These are phyloP conservation scores for Meyerozyma smithsonii DNA, from an alignment of 1,139 yeast genomes.

Conservation along the genomic window DNA sequence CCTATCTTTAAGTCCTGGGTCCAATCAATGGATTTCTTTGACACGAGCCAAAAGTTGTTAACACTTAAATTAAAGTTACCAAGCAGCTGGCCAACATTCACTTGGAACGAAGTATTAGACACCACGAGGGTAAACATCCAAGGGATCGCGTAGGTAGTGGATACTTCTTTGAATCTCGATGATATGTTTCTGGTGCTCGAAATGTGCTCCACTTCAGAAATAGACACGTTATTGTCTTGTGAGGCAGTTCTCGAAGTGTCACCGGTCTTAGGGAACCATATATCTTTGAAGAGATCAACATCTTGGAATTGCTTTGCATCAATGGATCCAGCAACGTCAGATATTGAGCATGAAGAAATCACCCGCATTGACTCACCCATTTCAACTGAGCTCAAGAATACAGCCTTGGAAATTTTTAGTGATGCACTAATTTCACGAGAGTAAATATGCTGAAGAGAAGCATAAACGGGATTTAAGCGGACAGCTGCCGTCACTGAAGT, in stretches of 20 bases:
- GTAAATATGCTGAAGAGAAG: conserved; percentile 82
- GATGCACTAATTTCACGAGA: conserved; percentile 88
- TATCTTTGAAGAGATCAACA: conserved; percentile 72
- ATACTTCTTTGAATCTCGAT: conserved; percentile 52
- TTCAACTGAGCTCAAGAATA: conserved; percentile 36
- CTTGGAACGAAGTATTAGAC: conserved; percentile 46
- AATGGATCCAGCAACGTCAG: conserved; percentile 57
- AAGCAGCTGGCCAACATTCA: conserved; percentile 80
- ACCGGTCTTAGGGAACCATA: conserved; percentile 59
- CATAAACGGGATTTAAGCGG: conserved; percentile 49
- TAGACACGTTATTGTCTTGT: neutral
- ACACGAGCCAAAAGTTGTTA: conserved; percentile 63
- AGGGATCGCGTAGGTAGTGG: conserved; percentile 65
- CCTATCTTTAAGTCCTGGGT: conserved; percentile 68
- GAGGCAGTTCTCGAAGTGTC: conserved; percentile 11
- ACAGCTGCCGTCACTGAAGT: conserved; percentile 40
- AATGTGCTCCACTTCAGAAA: conserved; percentile 14
- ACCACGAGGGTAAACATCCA: conserved; percentile 66
- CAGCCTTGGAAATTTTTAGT: conserved; percentile 48
- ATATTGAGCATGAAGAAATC: conserved; percentile 50
- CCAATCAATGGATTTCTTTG: conserved; percentile 66
- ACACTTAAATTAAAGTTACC: conserved; percentile 58
- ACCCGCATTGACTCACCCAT: conserved; percentile 34
- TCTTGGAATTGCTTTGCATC: conserved; percentile 87
- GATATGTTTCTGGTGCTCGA: conserved; percentile 38